phyloP scores from a whole-genome alignment of 495 filamentous ascomycete species.

The Rusavskia elegans region DNA sequence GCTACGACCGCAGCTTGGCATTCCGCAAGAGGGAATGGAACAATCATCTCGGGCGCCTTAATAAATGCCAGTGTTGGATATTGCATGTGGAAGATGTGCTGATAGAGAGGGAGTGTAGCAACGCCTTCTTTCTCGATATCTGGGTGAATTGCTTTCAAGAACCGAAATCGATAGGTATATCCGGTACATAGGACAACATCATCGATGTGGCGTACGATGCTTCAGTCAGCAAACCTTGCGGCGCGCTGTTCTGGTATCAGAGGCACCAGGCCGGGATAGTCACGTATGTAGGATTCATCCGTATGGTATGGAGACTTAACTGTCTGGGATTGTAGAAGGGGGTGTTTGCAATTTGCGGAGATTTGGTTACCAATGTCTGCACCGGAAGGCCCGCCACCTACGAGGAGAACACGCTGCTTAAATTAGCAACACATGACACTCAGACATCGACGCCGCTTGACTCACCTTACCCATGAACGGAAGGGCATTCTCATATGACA shows the following conservation, averaged over 20 bases:
- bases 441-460: no score
- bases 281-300: conserved; percentile 1
- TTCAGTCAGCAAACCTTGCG: conserved; percentile 20
- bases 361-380: conserved; percentile 69
- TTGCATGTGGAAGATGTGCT: conserved; percentile 58
- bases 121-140: conserved; percentile 40
- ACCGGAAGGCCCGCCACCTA: conserved; percentile 64
- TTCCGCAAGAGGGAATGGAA: conserved; percentile 68
- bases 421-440: no score
- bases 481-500: conserved; percentile 49
- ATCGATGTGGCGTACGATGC: conserved; percentile 41
- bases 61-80: conserved; percentile 68
- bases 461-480: conserved; percentile 31
- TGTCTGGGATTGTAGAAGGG: conserved; percentile 32
- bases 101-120: conserved; percentile 40
- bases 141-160: conserved; percentile 34
- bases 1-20: conserved; percentile 60
- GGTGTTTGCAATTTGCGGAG: conserved; percentile 28
- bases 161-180: conserved; percentile 53
- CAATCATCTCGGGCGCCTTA: conserved; percentile 56
- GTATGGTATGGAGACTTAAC: conserved; percentile 19
- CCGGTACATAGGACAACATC: conserved; percentile 55
- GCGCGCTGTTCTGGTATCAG: not conserved
- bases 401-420: conserved; percentile 43
- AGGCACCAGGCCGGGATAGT: not conserved